Conservation (phyloP, 352 stramenopile genomes). For the Globisporangium cylindrosporum region DNA sequence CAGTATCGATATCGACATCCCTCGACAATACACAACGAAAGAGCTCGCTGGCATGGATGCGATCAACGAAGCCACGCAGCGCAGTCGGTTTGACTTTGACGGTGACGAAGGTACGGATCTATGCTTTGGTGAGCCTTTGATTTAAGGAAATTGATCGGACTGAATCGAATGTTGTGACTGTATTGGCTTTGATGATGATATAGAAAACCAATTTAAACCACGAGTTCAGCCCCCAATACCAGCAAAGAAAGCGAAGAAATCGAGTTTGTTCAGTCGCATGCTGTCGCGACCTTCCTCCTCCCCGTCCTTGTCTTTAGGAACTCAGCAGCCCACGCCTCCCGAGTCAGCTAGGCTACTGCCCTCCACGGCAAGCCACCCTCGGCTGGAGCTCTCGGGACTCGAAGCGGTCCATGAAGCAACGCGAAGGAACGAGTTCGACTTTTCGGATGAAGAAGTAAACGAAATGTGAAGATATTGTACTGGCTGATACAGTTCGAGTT, state of each 20-base stretch:
- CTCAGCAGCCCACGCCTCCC: not conserved
- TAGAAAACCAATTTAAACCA: conserved; percentile 16
- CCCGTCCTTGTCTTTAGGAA: not conserved
- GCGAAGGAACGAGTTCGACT: conserved; percentile 37
- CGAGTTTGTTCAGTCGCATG: conserved; percentile 17
- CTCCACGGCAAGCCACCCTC: conserved; percentile 15
- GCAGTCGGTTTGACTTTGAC: conserved; percentile 30
- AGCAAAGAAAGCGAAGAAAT: conserved; percentile 3
- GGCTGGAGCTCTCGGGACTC: conserved; percentile 35
- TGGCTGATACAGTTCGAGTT: not conserved
- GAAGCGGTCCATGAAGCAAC: conserved; percentile 43
- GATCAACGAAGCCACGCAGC: conserved; percentile 27
- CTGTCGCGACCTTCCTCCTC: not conserved
- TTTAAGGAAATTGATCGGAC: too few species aligned
- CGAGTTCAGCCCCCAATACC: not conserved
- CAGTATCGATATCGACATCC: not conserved
- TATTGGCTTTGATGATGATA: not conserved
- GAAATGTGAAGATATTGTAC: conserved; percentile 11
- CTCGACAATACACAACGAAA: conserved; percentile 11
- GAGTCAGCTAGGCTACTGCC: conserved; percentile 3
- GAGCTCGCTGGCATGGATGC: conserved; percentile 27
- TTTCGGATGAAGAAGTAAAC: conserved; percentile 28
- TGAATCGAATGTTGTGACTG: too few species aligned
- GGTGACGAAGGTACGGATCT: conserved; percentile 19
- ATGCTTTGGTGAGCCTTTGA: not conserved